Evolutionary conservation across 2,329 filamentous ascomycete species (phyloP), one percentile per base, ranked within the genome.

Genomic region (Elsinoe arachidis): DNA sequence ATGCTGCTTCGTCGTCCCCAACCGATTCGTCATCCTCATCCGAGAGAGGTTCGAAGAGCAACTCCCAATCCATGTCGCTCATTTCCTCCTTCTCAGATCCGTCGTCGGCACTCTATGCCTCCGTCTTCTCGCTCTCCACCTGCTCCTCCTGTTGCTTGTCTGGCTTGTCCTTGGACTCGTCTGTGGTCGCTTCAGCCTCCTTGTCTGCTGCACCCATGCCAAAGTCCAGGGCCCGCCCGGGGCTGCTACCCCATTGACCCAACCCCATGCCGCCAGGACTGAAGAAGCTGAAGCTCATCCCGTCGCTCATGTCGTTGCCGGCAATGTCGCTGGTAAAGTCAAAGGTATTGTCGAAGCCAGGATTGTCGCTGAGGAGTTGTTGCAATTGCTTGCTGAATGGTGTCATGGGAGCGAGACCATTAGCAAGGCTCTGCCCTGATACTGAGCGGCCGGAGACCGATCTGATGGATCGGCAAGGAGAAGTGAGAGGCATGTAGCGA

Each of bases 321-420:
- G 19, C n/a, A 14, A 53, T 53, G 6, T 39, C 49, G 14, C 49
- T 51, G 7, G 46, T 39, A n/a, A 53, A 53, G 12, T 53, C 49
- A 15, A 53, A 35, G 4, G 46, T 39, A 21, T 38, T 38, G 19
- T 53, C 49, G 19, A 53, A 35, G 1, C 49, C 49, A n/a, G 49
- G 49, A 21, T 53, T 37, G 19, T 85, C 80, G 6, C 79, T 83
- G 17, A 88, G 74, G 60, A 88, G 74, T 63, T 86, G 79, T 61
- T 80, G 81, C 35, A 89, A 76, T 19, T 83, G 81, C 37, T 80
- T 76, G 1, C 82, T 83, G 64, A 86, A 80, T 0, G 84, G 83
- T 5, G 82, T 83, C 56, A 73, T 68, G 21, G 72, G 68, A 49
- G 35, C 65, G 14, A 53, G 64, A 26, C 63, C 64, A 17, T 46